Percentiles rank a stretch among this genome's conserved stretches.
Evolutionary conservation across 2,329 filamentous ascomycete species (phyloP).

Genomic region (Arthrobotrys musiformis): DNA sequence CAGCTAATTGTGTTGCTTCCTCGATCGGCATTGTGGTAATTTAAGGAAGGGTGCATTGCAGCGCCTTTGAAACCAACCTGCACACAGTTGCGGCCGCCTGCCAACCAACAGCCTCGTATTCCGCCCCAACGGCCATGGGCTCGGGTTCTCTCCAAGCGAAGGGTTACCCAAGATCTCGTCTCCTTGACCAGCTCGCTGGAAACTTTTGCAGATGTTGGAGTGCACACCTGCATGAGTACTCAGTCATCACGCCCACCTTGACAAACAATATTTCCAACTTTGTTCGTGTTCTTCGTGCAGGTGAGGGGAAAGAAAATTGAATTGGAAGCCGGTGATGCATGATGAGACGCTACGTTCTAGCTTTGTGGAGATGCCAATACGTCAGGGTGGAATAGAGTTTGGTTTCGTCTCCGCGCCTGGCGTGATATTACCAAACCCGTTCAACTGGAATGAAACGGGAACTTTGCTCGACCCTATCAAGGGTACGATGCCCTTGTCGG

Average conservation of each 20-base stretch:
- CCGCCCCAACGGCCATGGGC: slow-evolving; percentile 49
- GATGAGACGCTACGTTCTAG: slow-evolving; percentile 6
- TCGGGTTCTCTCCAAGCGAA: slow-evolving; percentile 53
- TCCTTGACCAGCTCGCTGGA: slow-evolving; percentile 43
- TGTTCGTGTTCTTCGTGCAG: not conserved
- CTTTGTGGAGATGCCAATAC: not conserved
- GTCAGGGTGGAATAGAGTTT: slow-evolving; percentile 12
- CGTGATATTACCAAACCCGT: slow-evolving; percentile 28
- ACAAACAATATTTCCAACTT: slow-evolving; percentile 5
- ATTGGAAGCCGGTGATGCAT: not conserved
- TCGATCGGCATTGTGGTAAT: slow-evolving; percentile 37
- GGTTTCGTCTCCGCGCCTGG: slow-evolving; percentile 17
- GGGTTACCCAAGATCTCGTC: slow-evolving; percentile 43
- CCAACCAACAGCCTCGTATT: slow-evolving; percentile 38
- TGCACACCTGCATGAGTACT: not conserved
- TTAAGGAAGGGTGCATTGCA: slow-evolving; percentile 52
- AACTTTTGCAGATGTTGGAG: slow-evolving; percentile 14
- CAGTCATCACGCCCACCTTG: slow-evolving; percentile 4
- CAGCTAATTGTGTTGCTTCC: slow-evolving; percentile 28
- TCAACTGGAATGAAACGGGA: slow-evolving; percentile 47
- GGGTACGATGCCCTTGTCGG: slow-evolving; percentile 38
- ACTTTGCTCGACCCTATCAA: slow-evolving; percentile 25
- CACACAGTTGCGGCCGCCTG: slow-evolving; percentile 14
- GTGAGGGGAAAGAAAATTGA: not conserved
- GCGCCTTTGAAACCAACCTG: slow-evolving; percentile 23